These are phyloP conservation scores for Fusarium solani-melongenae DNA, from an alignment of 2,329 filamentous ascomycete genomes.

Conservation along the genomic window DNA sequence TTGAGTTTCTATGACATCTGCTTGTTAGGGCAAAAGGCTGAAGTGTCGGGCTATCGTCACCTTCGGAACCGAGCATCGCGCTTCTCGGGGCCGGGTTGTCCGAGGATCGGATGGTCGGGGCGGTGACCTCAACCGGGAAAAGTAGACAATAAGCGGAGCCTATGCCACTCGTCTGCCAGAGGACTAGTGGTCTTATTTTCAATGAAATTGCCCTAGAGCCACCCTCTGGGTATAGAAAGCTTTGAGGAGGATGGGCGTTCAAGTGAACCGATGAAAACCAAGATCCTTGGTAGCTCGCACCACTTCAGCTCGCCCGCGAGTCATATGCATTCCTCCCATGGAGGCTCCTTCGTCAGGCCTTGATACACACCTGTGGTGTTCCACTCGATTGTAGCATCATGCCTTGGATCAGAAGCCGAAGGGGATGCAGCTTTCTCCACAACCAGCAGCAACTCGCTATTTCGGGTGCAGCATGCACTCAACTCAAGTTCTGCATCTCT, in stretches of 20 bases:
- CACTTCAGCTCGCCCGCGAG: no score
- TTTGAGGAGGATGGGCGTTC: not conserved
- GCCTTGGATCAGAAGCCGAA: no score
- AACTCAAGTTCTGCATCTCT: no score
- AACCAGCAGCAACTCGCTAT: no score
- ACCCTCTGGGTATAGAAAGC: not conserved
- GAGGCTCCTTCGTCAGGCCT: no score
- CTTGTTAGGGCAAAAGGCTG: not conserved
- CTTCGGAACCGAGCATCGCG: not conserved
- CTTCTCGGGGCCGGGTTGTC: not conserved
- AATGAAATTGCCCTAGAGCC: not conserved
- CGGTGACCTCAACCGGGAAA: not conserved
- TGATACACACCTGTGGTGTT: no score
- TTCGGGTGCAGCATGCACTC: no score
- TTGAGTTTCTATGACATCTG: not conserved
- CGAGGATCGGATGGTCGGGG: not conserved
- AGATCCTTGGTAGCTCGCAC: no score
- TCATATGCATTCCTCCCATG: no score
- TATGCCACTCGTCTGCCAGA: not conserved
- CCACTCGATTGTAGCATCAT: no score
- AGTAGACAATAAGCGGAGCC: not conserved
- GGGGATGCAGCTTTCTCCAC: no score
- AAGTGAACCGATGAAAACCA: no score
- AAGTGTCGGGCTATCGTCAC: not conserved
- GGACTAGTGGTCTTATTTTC: not conserved